These are phyloP conservation scores for Ascochyta fabae DNA, from an alignment of 2,329 filamentous ascomycete genomes.

Conservation along the genomic window DNA sequence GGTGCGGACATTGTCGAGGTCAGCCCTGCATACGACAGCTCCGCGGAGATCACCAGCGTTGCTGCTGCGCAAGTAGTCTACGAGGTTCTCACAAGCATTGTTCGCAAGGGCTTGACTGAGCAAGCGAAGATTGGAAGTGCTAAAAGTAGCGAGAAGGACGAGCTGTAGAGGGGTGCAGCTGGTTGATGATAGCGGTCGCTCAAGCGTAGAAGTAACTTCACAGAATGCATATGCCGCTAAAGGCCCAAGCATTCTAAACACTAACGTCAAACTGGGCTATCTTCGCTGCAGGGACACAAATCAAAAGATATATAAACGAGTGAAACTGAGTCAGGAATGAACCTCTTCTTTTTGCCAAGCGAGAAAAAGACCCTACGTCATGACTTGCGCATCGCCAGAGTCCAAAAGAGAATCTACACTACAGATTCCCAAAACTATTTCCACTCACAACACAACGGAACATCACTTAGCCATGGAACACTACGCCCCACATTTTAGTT, in stretches of 20 bases:
- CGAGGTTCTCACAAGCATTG: constrained; percentile 81
- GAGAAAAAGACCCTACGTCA: constrained; percentile 25
- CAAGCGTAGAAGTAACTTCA: background rate
- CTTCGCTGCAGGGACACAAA: background rate
- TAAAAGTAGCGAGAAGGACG: constrained; percentile 32
- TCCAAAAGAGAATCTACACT: background rate
- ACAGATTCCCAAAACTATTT: background rate
- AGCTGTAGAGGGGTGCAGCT: constrained; percentile 24
- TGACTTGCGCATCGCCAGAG: constrained; percentile 17
- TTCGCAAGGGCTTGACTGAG: constrained; percentile 62
- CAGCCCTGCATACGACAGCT: constrained; percentile 81
- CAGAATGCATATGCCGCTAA: background rate
- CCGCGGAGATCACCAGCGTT: constrained; percentile 79
- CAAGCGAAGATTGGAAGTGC: constrained; percentile 37
- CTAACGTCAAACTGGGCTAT: no score
- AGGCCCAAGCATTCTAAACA: background rate
- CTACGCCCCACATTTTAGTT: constrained; percentile 50
- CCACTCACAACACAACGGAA: background rate
- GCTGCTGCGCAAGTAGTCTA: constrained; percentile 84
- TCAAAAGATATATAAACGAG: background rate
- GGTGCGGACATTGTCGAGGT: constrained; percentile 93
- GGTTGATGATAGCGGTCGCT: background rate
- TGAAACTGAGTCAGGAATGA: background rate
- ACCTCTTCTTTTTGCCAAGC: constrained; percentile 16
- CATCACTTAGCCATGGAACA: constrained; percentile 48